phyloP scores from a whole-genome alignment of 202 grass and related monocot species.

The Bolboschoenoplectus hybrid region DNA sequence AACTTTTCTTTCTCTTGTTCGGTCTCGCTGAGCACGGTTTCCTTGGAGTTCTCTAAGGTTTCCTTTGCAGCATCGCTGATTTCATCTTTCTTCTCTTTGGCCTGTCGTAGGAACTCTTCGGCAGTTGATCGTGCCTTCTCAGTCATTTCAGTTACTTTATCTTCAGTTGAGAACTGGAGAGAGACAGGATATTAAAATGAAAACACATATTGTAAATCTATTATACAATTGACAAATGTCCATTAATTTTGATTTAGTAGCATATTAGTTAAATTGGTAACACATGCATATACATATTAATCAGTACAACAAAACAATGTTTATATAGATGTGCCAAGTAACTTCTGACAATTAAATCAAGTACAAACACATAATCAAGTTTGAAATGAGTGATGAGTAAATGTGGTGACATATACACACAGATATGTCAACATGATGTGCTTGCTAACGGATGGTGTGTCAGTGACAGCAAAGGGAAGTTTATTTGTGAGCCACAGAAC shows the following conservation, averaged over 20 bases:
- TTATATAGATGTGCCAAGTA: neutral
- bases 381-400: neutral
- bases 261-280: neutral
- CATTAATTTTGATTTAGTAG: neutral
- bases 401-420: neutral
- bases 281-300: neutral
- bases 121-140: conserved; percentile 79
- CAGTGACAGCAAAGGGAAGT: neutral
- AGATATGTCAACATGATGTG: neutral
- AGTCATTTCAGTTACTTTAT: conserved; percentile 43
- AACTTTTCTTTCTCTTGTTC: conserved; percentile 53
- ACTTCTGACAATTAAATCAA: neutral
- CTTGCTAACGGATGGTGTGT: neutral
- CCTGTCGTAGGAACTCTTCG: conserved; percentile 74
- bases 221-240: neutral
- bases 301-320: neutral
- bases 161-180: conserved; percentile 49
- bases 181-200: neutral
- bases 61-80: conserved; percentile 54
- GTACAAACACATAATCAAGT: neutral
- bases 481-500: neutral
- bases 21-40: conserved; percentile 55
- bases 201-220: neutral
- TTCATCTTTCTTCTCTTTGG: conserved; percentile 75
- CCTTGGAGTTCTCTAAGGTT: conserved; percentile 54